Percentiles rank a stretch among this genome's conserved stretches.
phyloP scores from a whole-genome alignment of 2,329 filamentous ascomycete species.

The Colletotrichum endophyticum region DNA sequence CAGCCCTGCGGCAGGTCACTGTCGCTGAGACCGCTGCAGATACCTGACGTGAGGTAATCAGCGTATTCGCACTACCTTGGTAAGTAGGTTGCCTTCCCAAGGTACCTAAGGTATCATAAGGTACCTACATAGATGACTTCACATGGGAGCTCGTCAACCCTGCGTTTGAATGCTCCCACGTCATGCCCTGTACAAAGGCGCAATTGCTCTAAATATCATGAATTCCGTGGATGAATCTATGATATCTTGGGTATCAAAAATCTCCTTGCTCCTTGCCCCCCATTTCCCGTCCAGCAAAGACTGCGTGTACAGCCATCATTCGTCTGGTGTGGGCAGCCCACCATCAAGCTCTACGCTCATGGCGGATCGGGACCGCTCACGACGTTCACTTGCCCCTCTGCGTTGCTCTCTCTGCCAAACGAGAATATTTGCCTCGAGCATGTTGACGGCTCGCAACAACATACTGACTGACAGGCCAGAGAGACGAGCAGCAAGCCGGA shows the following conservation, averaged over 20 bases:
- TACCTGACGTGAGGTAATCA: background rate
- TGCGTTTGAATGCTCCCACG: background rate
- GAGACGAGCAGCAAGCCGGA: slow-evolving; percentile 33
- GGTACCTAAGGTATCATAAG: no score
- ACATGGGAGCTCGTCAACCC: background rate
- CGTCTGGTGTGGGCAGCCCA: background rate
- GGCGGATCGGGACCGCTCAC: background rate
- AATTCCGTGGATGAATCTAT: background rate
- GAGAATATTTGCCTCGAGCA: slow-evolving; percentile 39
- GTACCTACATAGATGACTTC: no score
- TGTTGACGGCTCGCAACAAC: slow-evolving; percentile 40
- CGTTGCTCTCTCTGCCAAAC: slow-evolving; percentile 33
- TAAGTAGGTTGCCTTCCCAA: background rate
- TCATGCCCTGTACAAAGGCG: background rate
- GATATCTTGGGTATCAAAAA: background rate
- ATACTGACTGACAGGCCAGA: slow-evolving; percentile 38
- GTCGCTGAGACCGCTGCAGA: background rate
- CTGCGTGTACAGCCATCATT: background rate
- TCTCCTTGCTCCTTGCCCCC: background rate
- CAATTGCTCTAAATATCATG: background rate
- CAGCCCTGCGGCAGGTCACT: background rate
- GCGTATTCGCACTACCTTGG: background rate
- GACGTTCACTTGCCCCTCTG: slow-evolving; percentile 1
- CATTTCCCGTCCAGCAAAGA: background rate
- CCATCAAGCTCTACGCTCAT: background rate